Evolutionary conservation across 495 filamentous ascomycete genomes (phyloP), one percentile per base, ranked within the genome.

Genomic region (Peziza echinospora): DNA sequence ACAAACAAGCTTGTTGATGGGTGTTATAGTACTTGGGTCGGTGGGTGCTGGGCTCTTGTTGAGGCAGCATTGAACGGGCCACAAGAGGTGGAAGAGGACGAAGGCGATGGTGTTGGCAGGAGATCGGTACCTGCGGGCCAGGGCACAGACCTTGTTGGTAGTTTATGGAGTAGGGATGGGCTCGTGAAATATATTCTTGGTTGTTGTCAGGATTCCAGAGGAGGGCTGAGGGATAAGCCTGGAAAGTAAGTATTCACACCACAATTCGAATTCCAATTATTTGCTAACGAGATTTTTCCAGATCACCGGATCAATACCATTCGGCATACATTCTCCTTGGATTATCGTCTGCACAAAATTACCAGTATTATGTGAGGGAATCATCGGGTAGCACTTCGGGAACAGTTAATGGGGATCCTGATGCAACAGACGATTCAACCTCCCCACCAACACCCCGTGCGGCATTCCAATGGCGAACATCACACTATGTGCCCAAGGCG

Each of bases 1-100:
- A 93, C 89, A n/a, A 94, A 96, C 64, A 97, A 97, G 63, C 69
- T 97, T 6, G 86, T 96, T 21, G 89, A 97, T 62, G 89, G 87
- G 43, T 97, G 89, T 61, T 96, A 97, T 63, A 87, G 81, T 62
- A 85, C 92, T 55, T 97, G 89, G 89, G 80, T 93, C 8, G 89
- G 91, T 5, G 81, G 78, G 24, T 94, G 86, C 62, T 97, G 85
- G 78, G 76, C 87, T 28, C 62, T 97, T 49, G 63, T 96, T 47
- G 79, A 93, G 59, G 85, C 82, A n/a, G 77, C 76, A 42, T 63
- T 86, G 28, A 63, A 69, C 47, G 75, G 72, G 3, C 62, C 64
- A 34, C 65, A 26, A 21, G 34, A 45, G 21, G 23, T 25, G 5
- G 22, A 26, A 28, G 10, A 16, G 9, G 26, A 30, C 21, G 28